Conservation (phyloP, 1,139 yeast species). For the Saccharomyces uvarum region DNA sequence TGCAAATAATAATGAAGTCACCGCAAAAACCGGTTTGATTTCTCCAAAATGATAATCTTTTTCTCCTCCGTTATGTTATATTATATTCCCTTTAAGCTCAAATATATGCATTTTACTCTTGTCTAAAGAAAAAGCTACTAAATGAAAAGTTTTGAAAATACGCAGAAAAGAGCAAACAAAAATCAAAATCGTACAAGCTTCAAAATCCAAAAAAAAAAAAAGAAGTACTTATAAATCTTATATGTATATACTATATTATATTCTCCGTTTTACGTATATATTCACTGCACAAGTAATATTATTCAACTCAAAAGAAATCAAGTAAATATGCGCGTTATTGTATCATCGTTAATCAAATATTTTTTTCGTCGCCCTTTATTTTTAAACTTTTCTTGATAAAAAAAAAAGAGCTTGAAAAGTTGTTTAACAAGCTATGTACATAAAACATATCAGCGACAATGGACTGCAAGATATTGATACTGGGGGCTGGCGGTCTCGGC, state of each 20-base stretch:
- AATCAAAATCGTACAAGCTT: not conserved
- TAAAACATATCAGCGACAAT: slow-evolving; percentile 3
- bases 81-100: not conserved
- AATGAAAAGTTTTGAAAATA: not conserved
- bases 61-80: not conserved
- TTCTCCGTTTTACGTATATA: not conserved
- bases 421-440: too few relatives aligned
- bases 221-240: not conserved
- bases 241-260: not conserved
- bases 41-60: not conserved
- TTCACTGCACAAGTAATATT: not conserved
- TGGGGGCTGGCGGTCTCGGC: slow-evolving; percentile 96
- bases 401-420: not conserved
- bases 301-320: not conserved
- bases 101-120: not conserved
- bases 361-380: not conserved
- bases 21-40: not conserved
- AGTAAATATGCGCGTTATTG: not conserved
- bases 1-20: not conserved
- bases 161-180: not conserved
- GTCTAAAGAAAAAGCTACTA: not conserved
- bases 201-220: not conserved
- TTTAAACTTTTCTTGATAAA: not conserved
- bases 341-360: not conserved
- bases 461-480: slow-evolving; percentile 38